Percentiles rank a stretch among this genome's conserved stretches.
Conservation (phyloP, 768 basidiomycete genomes). For the Pulveroboletus sp. region DNA sequence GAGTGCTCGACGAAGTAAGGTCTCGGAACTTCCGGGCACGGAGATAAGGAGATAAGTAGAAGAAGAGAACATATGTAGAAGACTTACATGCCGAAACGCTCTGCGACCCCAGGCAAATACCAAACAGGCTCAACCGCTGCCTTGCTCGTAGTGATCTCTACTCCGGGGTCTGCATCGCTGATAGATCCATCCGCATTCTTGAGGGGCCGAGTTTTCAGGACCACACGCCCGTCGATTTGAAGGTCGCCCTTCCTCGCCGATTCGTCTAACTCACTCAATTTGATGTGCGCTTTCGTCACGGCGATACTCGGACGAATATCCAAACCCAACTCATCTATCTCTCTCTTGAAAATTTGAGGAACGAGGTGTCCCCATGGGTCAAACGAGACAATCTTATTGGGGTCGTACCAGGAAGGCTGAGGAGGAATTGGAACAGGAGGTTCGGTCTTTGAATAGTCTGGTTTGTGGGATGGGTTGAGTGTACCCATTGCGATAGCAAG, state of each 20-base stretch:
- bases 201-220: constrained; percentile 64
- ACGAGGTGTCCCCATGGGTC: constrained; percentile 94
- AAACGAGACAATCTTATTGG: constrained; percentile 82
- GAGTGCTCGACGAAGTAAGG: constrained; percentile 79
- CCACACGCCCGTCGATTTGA: constrained; percentile 77
- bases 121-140: constrained; percentile 97
- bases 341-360: constrained; percentile 62
- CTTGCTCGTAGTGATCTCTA: constrained; percentile 88
- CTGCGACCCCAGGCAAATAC: constrained; percentile 92
- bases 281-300: constrained; percentile 90
- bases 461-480: constrained; percentile 74
- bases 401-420: constrained; percentile 74
- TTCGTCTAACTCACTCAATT: constrained; percentile 91
- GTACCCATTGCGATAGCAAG: constrained; percentile 89
- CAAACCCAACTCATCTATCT: constrained; percentile 62
- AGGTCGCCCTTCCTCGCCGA: constrained; percentile 70
- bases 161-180: constrained; percentile 62
- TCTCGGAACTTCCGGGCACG: constrained; percentile 60
- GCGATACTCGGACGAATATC: constrained; percentile 93
- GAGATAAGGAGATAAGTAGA: neutral
- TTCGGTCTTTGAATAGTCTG: constrained; percentile 79
- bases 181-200: constrained; percentile 60
- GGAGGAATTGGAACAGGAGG: constrained; percentile 80
- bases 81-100: constrained; percentile 87
- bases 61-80: neutral